Evolutionary conservation across 768 basidiomycete genomes (phyloP), one percentile per base, ranked within the genome.

Genomic region (Naganishia kalamii): DNA sequence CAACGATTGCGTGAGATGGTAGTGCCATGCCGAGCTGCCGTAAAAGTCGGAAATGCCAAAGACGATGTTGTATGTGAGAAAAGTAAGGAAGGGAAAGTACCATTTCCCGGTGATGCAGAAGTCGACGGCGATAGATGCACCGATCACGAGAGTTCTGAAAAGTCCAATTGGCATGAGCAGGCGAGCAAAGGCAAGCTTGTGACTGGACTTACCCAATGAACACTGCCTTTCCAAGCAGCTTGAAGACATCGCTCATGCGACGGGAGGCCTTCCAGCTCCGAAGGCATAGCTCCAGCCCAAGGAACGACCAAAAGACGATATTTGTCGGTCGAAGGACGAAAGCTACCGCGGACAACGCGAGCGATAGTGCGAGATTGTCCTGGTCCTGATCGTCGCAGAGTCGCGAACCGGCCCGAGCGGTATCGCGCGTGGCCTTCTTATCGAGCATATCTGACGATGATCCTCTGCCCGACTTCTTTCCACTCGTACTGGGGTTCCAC

Each of bases 281-380:
- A 15, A 63, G n/a, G 1, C 88, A 68, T 6, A 92, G 79, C 59
- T 82, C 79, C 0, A 75, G 66, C 46, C 87, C 84, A 62, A 93
- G 80, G 71, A 85, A 89, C 4, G 84, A 62, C 94, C 94, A 98
- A 25, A 96, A 84, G 11, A 94, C 81, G 4, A 85, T 85, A 70
- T 88, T 94, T 1, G 93, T 96, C 1, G 93, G 88, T n/a, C 96
- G 83, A 27, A 94, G 79, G 57, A 87, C 84, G 70, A 89, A 91
- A 0, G 90, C 86, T 7, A 90, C 67, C 0, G 88, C 89, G 7
- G 88, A 90, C 50, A 92, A 82, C 0, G 80, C 15, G 1, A 89
- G 75, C 4, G 75, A 72, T 5, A 74, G 19, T 25, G 68, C 41
- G 1, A 77, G 63, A 46, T 63, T 72, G 11, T 52, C 50, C 12